These are phyloP conservation scores for Aspergillus saccharolyticus DNA, from an alignment of 495 filamentous ascomycete species.

Conservation along the genomic window DNA sequence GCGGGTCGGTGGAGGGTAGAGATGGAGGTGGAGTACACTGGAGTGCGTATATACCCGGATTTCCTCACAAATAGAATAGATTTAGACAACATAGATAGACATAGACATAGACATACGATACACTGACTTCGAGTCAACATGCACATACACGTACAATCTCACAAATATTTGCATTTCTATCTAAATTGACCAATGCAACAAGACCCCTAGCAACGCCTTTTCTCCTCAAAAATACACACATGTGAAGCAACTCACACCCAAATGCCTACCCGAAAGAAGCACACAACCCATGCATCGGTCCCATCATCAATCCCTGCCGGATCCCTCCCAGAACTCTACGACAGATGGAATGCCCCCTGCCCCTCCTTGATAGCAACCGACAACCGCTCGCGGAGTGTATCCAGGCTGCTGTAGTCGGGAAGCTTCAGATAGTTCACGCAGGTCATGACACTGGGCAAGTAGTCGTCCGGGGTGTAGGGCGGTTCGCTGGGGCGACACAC, in stretches of 20 bases:
- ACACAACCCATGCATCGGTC: slow-evolving; percentile 2
- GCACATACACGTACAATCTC: slow-evolving; percentile 4
- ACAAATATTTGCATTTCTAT: slow-evolving; percentile 32
- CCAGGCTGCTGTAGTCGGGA: slow-evolving; percentile 84
- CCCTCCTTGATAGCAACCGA: slow-evolving; percentile 89
- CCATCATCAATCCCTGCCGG: background rate
- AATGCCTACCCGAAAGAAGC: slow-evolving; percentile 14
- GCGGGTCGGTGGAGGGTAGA: background rate
- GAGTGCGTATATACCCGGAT: background rate
- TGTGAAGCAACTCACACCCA: slow-evolving; percentile 12
- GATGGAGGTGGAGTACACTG: too few relatives aligned
- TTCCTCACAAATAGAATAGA: background rate
- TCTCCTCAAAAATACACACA: slow-evolving; percentile 17
- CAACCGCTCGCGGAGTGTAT: slow-evolving; percentile 69
- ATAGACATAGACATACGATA: slow-evolving; percentile 5
- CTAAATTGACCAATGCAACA: slow-evolving; percentile 25
- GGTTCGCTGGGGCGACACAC: slow-evolving; percentile 97
- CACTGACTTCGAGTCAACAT: too few relatives aligned
- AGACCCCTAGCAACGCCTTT: slow-evolving; percentile 1
- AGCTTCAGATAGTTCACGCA: slow-evolving; percentile 99
- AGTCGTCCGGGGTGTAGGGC: slow-evolving; percentile 92
- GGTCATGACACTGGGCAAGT: slow-evolving; percentile 98
- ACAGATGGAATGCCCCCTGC: slow-evolving; percentile 98
- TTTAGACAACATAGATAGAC: background rate
- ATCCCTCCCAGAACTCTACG: slow-evolving; percentile 36